Percentiles rank a stretch among this genome's conserved stretches.
phyloP scores from a whole-genome alignment of 2,329 filamentous ascomycete species.

The Aspergillus sergii region DNA sequence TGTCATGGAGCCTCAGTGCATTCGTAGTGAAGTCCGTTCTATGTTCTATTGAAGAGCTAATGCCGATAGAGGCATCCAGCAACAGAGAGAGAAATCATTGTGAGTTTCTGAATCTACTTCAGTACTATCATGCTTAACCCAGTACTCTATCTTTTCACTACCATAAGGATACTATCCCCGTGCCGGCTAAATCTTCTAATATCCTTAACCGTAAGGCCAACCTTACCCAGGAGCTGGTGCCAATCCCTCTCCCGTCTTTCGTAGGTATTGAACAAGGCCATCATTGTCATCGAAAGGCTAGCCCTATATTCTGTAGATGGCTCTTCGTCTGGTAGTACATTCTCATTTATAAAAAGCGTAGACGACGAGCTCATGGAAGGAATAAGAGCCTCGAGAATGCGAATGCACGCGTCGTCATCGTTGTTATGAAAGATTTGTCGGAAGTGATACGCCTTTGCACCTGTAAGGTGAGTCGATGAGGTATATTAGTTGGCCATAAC shows the following conservation, averaged over 20 bases:
- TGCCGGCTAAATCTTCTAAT: not conserved
- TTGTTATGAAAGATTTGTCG: constrained; percentile 1
- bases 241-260: constrained; percentile 1
- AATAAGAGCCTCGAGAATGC: not conserved
- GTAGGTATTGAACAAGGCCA: not conserved
- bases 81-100: not conserved
- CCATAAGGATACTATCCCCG: not conserved
- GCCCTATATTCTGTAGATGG: not conserved
- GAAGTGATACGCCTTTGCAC: not conserved
- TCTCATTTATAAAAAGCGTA: not conserved
- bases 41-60: not conserved
- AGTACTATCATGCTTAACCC: not conserved
- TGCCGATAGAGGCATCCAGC: not conserved
- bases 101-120: not conserved
- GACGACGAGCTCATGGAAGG: not conserved
- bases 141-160: not conserved
- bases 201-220: not conserved
- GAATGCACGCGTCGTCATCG: not conserved
- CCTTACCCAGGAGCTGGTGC: not conserved
- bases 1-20: not conserved
- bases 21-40: not conserved
- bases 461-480: not conserved
- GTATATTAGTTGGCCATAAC: not conserved
- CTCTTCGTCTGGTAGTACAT: not conserved
- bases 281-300: not conserved